These are phyloP conservation scores for Phytophthora megakarya DNA, from an alignment of 352 stramenopile genomes.

Conservation along the genomic window DNA sequence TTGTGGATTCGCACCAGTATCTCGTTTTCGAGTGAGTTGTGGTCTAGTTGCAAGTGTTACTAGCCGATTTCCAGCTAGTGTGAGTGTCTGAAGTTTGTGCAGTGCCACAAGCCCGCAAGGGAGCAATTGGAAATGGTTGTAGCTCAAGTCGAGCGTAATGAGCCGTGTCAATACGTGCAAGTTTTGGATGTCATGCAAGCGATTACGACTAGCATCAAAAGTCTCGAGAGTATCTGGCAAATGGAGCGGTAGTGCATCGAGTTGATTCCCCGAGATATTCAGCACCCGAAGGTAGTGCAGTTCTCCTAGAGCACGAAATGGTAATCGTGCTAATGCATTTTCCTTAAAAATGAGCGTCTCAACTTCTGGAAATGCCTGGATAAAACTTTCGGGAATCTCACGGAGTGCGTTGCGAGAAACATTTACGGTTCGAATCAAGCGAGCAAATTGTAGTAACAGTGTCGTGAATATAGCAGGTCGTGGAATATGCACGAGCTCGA, in stretches of 20 bases:
- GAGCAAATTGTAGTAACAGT: slow-evolving; percentile 66
- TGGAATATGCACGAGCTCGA: slow-evolving; percentile 70
- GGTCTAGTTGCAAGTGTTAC: slow-evolving; percentile 64
- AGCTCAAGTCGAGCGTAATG: slow-evolving; percentile 57
- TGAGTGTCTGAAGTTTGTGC: slow-evolving; percentile 48
- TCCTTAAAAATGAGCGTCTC: slow-evolving; percentile 67
- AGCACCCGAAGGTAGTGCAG: slow-evolving; percentile 49
- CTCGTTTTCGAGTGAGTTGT: slow-evolving; percentile 18
- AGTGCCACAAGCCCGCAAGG: slow-evolving; percentile 55
- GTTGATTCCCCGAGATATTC: slow-evolving; percentile 65
- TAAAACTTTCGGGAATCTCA: slow-evolving; percentile 57
- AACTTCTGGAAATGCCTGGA: slow-evolving; percentile 54
- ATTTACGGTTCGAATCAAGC: slow-evolving; percentile 64
- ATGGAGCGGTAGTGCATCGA: slow-evolving; percentile 43
- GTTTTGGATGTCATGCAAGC: slow-evolving; percentile 49
- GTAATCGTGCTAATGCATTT: slow-evolving; percentile 56
- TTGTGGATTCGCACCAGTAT: slow-evolving; percentile 14
- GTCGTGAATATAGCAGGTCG: slow-evolving; percentile 56
- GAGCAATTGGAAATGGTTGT: slow-evolving; percentile 68
- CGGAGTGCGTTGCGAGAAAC: slow-evolving; percentile 72
- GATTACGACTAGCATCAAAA: slow-evolving; percentile 57
- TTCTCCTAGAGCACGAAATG: slow-evolving; percentile 29
- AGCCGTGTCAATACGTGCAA: slow-evolving; percentile 54
- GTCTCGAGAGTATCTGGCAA: slow-evolving; percentile 45
- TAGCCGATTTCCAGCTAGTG: slow-evolving; percentile 60